Evolutionary conservation across 2,329 filamentous ascomycete species (phyloP).

Genomic region (Fusarium buxicola): DNA sequence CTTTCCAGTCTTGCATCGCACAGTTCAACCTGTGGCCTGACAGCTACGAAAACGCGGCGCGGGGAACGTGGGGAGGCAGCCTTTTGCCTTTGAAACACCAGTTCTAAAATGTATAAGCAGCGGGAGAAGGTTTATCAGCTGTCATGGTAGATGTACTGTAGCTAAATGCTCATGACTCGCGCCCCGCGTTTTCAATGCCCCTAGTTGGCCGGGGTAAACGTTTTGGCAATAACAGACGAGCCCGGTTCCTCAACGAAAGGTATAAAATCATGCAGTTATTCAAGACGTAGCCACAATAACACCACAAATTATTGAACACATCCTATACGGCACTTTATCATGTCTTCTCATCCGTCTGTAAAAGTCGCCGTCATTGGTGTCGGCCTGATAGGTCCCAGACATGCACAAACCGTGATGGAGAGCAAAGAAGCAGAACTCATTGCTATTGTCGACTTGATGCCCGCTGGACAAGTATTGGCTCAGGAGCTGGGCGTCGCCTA

Average conservation of each 20-base stretch:
- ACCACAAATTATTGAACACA: background rate
- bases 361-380: constrained; percentile 46
- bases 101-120: background rate
- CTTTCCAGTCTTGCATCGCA: background rate
- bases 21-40: background rate
- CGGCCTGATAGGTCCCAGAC: constrained; percentile 48
- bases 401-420: constrained; percentile 45
- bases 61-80: too few relatives aligned
- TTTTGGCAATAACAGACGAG: constrained; percentile 19
- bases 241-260: background rate
- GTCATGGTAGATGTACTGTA: background rate
- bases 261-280: constrained; percentile 2
- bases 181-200: background rate
- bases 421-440: constrained; percentile 40
- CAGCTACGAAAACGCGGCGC: background rate
- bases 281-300: background rate
- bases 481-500: constrained; percentile 37
- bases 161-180: background rate
- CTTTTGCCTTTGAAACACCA: too few relatives aligned
- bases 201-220: constrained; percentile 17
- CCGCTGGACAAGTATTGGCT: constrained; percentile 36
- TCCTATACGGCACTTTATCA: background rate
- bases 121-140: constrained; percentile 16
- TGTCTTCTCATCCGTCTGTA: constrained; percentile 20
- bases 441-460: constrained; percentile 48